Evolutionary conservation across 306 rosid genomes (phyloP), one percentile per base, ranked within the genome.

Genomic region (Echinosophora koreensis): DNA sequence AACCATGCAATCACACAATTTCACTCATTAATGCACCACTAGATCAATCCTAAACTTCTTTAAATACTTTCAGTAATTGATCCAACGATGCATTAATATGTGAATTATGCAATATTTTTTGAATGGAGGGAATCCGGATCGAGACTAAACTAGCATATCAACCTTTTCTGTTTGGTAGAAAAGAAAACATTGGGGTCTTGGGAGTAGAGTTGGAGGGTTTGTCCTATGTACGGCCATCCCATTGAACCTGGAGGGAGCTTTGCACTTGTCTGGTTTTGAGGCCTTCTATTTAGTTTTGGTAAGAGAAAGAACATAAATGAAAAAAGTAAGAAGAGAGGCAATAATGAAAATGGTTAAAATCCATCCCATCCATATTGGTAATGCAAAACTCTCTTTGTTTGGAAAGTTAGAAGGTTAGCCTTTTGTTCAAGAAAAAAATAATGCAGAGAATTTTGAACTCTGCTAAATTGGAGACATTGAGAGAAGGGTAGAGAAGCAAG

Each of bases 171-270:
- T 77, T 88, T 90, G 84, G 82, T 10, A 52, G 85, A 78, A 60
- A 92, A 95, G 90, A 89, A 94, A 27, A 78, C 55, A 56, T 86
- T 90, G 1, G 97, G 97, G 69, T 92, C 79, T 73, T 87, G 92
- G 41, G 97, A 88, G 65, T 95, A 90, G 59, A 95, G 85, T 80
- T 86, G 97, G 39, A 89, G 88, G 65, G 97, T 95, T 47, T 95
- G 96, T 71, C 99, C 99, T 27, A 90, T 72, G 85, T 85, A 81
- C 1, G 99, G 99, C 97, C 97, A 95, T 6, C 99, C 97, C 89
- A 90, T 84, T 58, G 97, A 90, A n/a, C 97, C 99, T 5, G 99
- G 97, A 52, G 99, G 99, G 69, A 92, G 97, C 81, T 89, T 59
- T 5, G 83, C 65, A 18, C 65, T 65, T 41, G 71, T 58, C 9